These are phyloP conservation scores for Podila horticola DNA, from an alignment of 192 early-diverging fungal species.

Conservation along the genomic window DNA sequence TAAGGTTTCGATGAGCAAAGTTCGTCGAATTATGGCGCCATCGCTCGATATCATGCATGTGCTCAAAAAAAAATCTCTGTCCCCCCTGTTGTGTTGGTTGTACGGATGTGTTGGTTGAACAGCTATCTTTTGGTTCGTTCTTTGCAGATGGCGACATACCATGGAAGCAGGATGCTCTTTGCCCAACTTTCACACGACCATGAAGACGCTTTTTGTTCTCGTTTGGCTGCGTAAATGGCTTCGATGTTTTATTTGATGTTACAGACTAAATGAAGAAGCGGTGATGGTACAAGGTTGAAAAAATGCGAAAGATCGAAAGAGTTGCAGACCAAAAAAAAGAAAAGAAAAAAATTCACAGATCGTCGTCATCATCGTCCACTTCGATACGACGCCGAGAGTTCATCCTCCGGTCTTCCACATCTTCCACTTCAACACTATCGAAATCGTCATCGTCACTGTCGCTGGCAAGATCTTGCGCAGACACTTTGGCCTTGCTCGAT, in stretches of 20 bases:
- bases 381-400: background rate
- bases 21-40: conserved; percentile 3
- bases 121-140: too few species aligned
- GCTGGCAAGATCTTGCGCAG: background rate
- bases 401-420: background rate
- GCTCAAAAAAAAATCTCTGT: background rate
- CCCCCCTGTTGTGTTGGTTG: background rate
- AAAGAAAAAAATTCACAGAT: background rate
- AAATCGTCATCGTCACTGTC: conserved; percentile 3
- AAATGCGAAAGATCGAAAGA: background rate
- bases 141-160: too few species aligned
- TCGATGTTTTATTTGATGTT: background rate
- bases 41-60: background rate
- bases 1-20: conserved; percentile 7
- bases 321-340: background rate
- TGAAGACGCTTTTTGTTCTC: too few species aligned
- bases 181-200: too few species aligned
- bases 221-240: too few species aligned
- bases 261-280: background rate
- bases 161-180: too few species aligned
- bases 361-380: background rate
- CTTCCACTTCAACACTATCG: background rate
- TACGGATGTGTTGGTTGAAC: too few species aligned
- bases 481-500: background rate
- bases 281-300: background rate